Evolutionary conservation across 495 filamentous ascomycete species (phyloP).

Genomic region (Schizothecium vesticola): DNA sequence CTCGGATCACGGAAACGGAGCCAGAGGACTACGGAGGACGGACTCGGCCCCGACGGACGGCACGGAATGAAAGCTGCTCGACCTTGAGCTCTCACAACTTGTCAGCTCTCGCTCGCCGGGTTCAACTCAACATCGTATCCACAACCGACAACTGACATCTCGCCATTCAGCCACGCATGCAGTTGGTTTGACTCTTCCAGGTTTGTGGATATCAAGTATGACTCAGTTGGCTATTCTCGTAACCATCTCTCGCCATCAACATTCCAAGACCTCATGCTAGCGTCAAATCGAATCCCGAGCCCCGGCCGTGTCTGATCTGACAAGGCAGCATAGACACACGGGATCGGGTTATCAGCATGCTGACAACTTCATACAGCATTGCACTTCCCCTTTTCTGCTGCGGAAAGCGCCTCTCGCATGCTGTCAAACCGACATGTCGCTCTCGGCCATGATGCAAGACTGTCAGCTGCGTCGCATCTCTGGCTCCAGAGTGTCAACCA

Average conservation of each 20-base stretch:
- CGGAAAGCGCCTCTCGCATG: not conserved
- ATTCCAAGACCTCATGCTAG: not conserved
- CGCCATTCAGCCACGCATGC: not conserved
- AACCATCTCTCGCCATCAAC: not conserved
- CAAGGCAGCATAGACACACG: not conserved
- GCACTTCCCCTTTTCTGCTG: not conserved
- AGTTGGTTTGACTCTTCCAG: not conserved
- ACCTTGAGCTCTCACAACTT: not conserved
- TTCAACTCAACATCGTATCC: not conserved
- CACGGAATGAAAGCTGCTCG: not conserved
- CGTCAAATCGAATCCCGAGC: not conserved
- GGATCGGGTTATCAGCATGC: not conserved
- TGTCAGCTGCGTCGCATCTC: not conserved
- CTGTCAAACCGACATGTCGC: not conserved
- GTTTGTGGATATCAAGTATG: not conserved
- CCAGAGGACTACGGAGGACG: not conserved
- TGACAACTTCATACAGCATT: not conserved
- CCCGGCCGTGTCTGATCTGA: not conserved
- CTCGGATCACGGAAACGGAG: not conserved
- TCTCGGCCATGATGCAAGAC: not conserved
- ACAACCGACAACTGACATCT: not conserved
- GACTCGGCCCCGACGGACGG: not conserved
- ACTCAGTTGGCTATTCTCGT: slow-evolving; percentile 5
- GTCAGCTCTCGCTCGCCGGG: not conserved
- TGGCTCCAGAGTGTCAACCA: not conserved